Percentiles rank a stretch among this genome's conserved stretches.
Evolutionary conservation across 305 asterid genomes (phyloP).

Genomic region (Petunia hybrid): DNA sequence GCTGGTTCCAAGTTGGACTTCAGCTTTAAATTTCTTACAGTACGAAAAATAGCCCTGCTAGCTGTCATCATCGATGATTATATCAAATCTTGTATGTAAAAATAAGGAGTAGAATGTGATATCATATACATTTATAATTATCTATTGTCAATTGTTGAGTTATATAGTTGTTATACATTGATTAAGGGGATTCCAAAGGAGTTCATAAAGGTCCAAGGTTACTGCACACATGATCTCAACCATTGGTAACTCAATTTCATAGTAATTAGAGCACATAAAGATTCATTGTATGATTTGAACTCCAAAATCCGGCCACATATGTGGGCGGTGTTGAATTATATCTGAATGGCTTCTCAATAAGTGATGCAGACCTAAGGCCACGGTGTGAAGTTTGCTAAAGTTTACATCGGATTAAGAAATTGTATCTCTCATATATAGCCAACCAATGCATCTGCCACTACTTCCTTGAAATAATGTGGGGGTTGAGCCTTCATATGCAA

Average conservation of each 20-base stretch:
- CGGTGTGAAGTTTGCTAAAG: background rate
- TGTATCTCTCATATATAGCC: background rate
- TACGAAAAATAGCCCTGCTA: no score
- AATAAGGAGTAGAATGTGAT: no score
- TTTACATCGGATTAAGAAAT: background rate
- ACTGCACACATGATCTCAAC: background rate
- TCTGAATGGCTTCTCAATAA: no score
- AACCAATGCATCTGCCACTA: background rate
- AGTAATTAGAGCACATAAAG: background rate
- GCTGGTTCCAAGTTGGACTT: background rate
- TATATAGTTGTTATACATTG: no score
- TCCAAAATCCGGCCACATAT: background rate
- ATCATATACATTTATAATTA: no score
- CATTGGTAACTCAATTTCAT: background rate
- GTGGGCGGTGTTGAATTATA: background rate
- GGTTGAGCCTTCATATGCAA: constrained; percentile 3
- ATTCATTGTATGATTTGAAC: background rate
- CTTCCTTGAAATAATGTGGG: background rate
- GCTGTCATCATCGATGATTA: no score
- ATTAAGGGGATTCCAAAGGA: no score
- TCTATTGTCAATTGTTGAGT: no score
- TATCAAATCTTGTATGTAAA: no score
- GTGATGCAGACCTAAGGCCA: background rate
- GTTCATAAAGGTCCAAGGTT: no score
- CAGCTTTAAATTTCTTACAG: no score